Evolutionary conservation across 2,329 filamentous ascomycete genomes (phyloP).

Genomic region (Monilinia fructicola): DNA sequence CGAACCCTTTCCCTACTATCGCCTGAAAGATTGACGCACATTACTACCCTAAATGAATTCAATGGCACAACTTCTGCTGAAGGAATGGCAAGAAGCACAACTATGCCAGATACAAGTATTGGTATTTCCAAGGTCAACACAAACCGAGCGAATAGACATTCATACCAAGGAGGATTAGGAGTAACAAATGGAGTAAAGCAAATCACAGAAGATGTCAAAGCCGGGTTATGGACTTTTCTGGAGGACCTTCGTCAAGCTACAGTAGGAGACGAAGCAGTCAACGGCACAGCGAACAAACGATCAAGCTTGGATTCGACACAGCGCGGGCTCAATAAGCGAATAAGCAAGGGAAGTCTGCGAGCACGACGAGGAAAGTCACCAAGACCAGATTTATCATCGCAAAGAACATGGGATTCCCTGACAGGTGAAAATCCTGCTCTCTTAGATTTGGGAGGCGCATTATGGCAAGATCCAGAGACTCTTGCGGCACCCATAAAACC

Average conservation of each 20-base stretch:
- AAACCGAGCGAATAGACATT: constrained; percentile 36
- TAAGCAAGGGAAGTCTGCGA: constrained; percentile 41
- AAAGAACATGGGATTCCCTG: constrained; percentile 38
- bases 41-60: constrained; percentile 39
- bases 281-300: constrained; percentile 44
- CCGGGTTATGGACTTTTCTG: constrained; percentile 90
- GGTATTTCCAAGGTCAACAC: constrained; percentile 35
- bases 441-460: constrained; percentile 31
- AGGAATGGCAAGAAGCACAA: constrained; percentile 32
- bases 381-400: constrained; percentile 22
- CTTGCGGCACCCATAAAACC: constrained; percentile 27
- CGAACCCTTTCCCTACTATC: constrained; percentile 78
- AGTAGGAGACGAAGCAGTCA: constrained; percentile 86
- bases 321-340: constrained; percentile 39
- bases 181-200: constrained; percentile 39
- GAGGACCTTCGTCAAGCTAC: constrained; percentile 95
- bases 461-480: constrained; percentile 26
- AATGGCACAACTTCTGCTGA: constrained; percentile 39
- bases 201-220: constrained; percentile 70
- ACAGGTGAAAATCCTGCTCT: constrained; percentile 32
- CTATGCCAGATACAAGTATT: constrained; percentile 39
- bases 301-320: constrained; percentile 41
- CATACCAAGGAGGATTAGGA: constrained; percentile 37
- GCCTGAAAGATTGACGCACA: constrained; percentile 44
- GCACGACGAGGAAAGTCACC: constrained; percentile 31